phyloP scores from a whole-genome alignment of 352 stramenopile genomes.

The Blastocystis sp. region DNA sequence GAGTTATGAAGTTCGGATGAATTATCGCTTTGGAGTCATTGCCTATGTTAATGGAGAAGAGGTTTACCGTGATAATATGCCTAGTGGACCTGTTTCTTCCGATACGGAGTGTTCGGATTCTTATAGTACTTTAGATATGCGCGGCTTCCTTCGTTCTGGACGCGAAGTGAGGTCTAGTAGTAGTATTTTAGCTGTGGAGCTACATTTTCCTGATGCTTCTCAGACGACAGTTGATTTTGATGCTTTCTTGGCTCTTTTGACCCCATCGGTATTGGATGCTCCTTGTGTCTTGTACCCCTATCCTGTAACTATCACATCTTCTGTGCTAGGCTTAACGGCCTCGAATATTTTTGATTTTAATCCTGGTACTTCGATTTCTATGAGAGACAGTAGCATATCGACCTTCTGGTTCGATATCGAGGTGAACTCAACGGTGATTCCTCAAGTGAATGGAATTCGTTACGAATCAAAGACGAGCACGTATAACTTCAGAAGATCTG shows the following conservation, averaged over 20 bases:
- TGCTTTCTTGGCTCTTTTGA: background rate
- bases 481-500: background rate
- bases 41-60: conserved; percentile 47
- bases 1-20: background rate
- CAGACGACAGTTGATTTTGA: background rate
- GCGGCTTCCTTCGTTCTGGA: background rate
- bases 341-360: background rate
- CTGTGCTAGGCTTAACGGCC: background rate
- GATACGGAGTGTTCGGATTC: background rate
- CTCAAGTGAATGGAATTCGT: background rate
- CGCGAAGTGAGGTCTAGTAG: background rate
- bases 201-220: background rate
- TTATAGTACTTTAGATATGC: background rate
- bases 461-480: background rate
- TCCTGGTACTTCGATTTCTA: background rate
- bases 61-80: conserved; percentile 55
- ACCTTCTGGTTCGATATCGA: background rate
- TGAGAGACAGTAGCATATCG: background rate
- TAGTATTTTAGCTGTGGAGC: background rate
- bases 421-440: background rate
- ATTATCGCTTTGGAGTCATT: conserved; percentile 14
- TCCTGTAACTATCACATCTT: background rate
- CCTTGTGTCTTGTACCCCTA: conserved; percentile 7
- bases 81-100: background rate
- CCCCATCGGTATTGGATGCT: background rate